Evolutionary conservation across 306 rosid genomes (phyloP).

Genomic region (Echinosophora koreensis): DNA sequence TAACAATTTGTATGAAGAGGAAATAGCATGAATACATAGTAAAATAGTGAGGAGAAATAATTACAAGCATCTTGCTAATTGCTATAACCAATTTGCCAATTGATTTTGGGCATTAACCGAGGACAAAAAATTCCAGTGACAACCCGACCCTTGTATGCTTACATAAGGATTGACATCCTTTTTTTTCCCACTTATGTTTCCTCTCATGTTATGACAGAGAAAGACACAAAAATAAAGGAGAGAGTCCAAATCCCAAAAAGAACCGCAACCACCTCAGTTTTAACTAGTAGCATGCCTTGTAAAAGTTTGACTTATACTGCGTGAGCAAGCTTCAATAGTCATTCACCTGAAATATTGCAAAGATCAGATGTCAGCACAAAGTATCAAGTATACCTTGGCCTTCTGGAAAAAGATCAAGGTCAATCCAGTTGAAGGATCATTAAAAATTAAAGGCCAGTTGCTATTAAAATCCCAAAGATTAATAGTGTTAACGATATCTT

Average conservation of each 20-base stretch:
- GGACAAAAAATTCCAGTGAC: background rate
- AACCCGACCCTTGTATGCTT: background rate
- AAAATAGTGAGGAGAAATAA: background rate
- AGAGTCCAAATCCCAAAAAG: too few relatives aligned
- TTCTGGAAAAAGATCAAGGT: slow-evolving; percentile 7
- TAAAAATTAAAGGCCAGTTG: background rate
- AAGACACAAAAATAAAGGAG: too few relatives aligned
- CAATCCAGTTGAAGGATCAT: background rate
- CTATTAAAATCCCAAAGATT: background rate
- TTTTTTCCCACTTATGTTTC: too few relatives aligned
- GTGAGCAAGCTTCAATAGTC: background rate
- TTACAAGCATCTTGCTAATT: slow-evolving; percentile 11
- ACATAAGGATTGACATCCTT: too few relatives aligned
- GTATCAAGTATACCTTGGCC: background rate
- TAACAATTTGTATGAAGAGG: background rate
- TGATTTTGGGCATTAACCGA: background rate
- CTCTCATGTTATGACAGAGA: too few relatives aligned
- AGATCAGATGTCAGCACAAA: slow-evolving; percentile 22
- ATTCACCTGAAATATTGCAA: slow-evolving; percentile 41
- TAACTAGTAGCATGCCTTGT: background rate
- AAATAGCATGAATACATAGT: too few relatives aligned
- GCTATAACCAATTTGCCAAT: background rate
- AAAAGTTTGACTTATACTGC: background rate
- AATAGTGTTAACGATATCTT: background rate
- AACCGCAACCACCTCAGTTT: background rate